These are phyloP conservation scores for Nidula microcarpa DNA, from an alignment of 768 basidiomycete species.

Conservation along the genomic window DNA sequence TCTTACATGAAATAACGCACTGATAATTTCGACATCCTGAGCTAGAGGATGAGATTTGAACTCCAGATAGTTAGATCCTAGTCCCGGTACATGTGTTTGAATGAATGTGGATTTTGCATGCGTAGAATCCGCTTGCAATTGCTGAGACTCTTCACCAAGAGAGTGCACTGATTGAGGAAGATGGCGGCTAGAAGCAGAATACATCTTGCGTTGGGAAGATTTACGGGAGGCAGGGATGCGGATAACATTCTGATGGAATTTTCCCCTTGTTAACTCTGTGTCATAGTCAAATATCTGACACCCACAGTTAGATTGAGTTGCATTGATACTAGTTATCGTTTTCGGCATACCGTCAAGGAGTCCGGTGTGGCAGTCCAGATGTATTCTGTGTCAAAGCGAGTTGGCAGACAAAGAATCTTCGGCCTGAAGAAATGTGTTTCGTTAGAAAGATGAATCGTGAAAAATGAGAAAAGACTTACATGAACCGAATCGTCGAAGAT, in stretches of 20 bases:
- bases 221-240: constrained; percentile 32
- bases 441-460: constrained; percentile 1
- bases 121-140: background rate
- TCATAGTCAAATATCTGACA: constrained; percentile 51
- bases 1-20: constrained; percentile 22
- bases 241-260: constrained; percentile 48
- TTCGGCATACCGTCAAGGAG: constrained; percentile 38
- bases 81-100: constrained; percentile 45
- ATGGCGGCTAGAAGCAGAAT: constrained; percentile 4
- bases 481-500: constrained; percentile 47
- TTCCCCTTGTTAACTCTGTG: constrained; percentile 43
- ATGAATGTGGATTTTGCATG: constrained; percentile 33
- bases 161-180: background rate
- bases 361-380: constrained; percentile 58
- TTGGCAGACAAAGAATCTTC: constrained; percentile 58
- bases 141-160: background rate
- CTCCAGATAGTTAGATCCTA: constrained; percentile 58
- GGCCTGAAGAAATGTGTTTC: constrained; percentile 28
- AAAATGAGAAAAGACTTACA: constrained; percentile 30
- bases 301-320: constrained; percentile 3
- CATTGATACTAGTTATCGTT: background rate
- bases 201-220: constrained; percentile 12
- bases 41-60: constrained; percentile 46
- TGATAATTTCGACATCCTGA: constrained; percentile 49
- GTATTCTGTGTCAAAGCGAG: constrained; percentile 60